These are phyloP conservation scores for Colletotrichum higginsianum DNA, from an alignment of 2,329 filamentous ascomycete genomes.

Conservation along the genomic window DNA sequence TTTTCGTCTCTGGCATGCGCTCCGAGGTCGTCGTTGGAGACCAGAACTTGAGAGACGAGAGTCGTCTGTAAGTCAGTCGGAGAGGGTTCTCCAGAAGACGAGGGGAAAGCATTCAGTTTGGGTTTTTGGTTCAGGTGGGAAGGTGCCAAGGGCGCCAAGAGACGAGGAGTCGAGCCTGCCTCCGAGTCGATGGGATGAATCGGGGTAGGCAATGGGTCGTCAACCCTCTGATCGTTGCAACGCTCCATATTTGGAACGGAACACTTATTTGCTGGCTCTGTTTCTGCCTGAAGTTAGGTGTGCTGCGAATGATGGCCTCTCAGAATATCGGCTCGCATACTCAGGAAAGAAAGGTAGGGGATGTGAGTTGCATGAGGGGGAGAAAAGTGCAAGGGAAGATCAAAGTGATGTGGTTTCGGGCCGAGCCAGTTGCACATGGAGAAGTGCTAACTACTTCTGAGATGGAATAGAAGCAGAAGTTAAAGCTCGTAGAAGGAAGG, in stretches of 20 bases:
- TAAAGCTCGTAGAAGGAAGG: not conserved
- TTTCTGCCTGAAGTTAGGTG: not conserved
- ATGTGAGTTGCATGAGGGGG: too few species aligned
- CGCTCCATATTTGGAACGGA: not conserved
- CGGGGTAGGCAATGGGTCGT: not conserved
- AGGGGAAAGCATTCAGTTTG: not conserved
- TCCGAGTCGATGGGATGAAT: not conserved
- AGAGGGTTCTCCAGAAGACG: not conserved
- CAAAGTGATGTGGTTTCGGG: too few species aligned
- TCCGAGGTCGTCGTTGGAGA: not conserved
- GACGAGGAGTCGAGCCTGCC: not conserved
- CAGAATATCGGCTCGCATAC: not conserved
- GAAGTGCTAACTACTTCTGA: not conserved
- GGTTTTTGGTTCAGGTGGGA: not conserved
- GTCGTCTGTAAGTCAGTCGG: not conserved
- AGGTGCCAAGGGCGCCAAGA: not conserved
- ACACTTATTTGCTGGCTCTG: accelerated
- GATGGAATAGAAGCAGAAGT: not conserved
- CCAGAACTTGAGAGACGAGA: not conserved
- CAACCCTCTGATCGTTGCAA: not conserved
- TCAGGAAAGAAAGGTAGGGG: too few species aligned
- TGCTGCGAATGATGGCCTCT: too few species aligned
- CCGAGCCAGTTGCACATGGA: not conserved
- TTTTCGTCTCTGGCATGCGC: not conserved
- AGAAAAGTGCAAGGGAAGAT: not conserved